Percentiles rank a stretch among this genome's conserved stretches.
These are phyloP conservation scores for Rauvolfia tetraphylla DNA, from an alignment of 257 asterid species.

Conservation along the genomic window DNA sequence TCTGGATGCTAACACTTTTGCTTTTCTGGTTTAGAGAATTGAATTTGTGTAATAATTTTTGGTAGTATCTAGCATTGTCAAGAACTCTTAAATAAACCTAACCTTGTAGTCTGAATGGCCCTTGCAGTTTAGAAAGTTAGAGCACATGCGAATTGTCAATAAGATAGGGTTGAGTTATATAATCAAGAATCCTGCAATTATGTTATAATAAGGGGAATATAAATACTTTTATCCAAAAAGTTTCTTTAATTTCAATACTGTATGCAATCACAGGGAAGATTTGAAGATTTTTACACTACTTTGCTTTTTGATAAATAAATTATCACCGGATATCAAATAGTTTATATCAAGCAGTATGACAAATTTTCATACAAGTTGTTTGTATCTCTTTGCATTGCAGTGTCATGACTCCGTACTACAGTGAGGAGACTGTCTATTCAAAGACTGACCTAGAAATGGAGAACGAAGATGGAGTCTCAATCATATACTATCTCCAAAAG, in stretches of 20 bases:
- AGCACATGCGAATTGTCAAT: no score
- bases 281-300: not conserved
- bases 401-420: conserved; percentile 93
- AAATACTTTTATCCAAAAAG: no score
- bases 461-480: conserved; percentile 96
- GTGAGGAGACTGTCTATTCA: conserved; percentile 95
- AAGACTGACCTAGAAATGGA: conserved; percentile 96
- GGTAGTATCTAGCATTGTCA: not conserved
- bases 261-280: not conserved
- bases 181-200: not conserved
- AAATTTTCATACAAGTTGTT: conserved; percentile 12
- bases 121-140: not conserved
- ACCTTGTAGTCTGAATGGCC: conserved; percentile 2
- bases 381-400: conserved; percentile 46
- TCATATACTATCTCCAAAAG: conserved; percentile 77
- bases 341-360: not conserved
- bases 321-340: not conserved
- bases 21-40: not conserved
- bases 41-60: not conserved
- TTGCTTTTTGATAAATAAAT: not conserved
- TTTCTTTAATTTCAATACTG: not conserved
- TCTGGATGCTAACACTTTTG: not conserved
- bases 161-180: not conserved
- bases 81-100: not conserved
- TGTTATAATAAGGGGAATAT: not conserved